Evolutionary conservation across 371 early-diverging fungal species (phyloP), one percentile per base, ranked within the genome.

Genomic region (Mucor mucedo): DNA sequence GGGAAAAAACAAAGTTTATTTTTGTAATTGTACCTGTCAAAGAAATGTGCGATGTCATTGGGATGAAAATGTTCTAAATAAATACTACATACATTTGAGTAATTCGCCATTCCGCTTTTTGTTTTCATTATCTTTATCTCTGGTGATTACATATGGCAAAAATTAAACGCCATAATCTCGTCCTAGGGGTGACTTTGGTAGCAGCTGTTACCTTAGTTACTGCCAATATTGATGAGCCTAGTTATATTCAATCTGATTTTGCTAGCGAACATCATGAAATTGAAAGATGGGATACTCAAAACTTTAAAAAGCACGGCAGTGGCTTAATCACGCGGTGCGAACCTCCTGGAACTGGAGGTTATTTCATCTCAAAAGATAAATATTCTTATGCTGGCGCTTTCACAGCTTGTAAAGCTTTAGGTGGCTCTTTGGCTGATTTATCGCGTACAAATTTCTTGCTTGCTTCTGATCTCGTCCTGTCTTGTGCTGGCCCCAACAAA

Each of bases 351-450:
- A 44, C 55, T 38, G 27, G 32, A 1, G 62, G 62, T 29, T 53
- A 45, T 32, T 61, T 61, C 14, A 35, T 61, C 16, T 44, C 62
- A 1, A 61, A 11, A 35, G 62, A 39, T 28, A 45, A 33, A 14
- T 35, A 13, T 44, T 27, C 53, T 5, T 54, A 54, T 38, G 27
- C 54, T 8, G 29, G 32, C 45, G 44, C 54, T 27, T 42, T 29
- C 11, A 28, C 3, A 1, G 54, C 54, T 21, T 61, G 62, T 45
- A 6, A 7, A 14, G 27, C 21, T 54, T 27, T 33, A 30, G 62
- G 62, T 47, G 62, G 62, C 14, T 61, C 14, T n/a, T 50, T 53
- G 27, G 54, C 44, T 33, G 62, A 61, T 61, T 33, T 61, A 44
- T 41, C 30, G 4, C 4, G 8, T 4, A 33, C 33, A 27, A 61